These are phyloP conservation scores for Wickerhamomyces alni DNA, from an alignment of 805 yeast genomes.

Conservation along the genomic window DNA sequence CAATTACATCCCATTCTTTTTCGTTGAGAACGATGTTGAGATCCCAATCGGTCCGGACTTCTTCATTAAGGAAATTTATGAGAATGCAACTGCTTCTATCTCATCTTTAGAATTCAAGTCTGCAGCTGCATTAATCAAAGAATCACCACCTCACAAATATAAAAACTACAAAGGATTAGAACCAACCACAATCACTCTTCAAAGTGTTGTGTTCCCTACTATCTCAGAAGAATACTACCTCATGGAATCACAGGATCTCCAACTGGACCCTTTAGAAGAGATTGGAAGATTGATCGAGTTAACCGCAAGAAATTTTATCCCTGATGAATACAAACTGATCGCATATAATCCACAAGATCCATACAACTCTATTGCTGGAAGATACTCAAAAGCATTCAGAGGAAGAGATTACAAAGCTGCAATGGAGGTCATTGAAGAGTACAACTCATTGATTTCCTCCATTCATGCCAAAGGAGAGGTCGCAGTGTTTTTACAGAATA, in stretches of 20 bases:
- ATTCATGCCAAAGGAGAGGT: slow-evolving; percentile 30
- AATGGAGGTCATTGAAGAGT: slow-evolving; percentile 32
- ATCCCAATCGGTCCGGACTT: slow-evolving; percentile 20
- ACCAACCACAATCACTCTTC: slow-evolving; percentile 20
- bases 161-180: slow-evolving; percentile 24
- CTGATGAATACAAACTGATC: slow-evolving; percentile 26
- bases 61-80: slow-evolving; percentile 28
- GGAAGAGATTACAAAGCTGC: slow-evolving; percentile 26
- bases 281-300: slow-evolving; percentile 46
- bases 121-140: slow-evolving; percentile 15
- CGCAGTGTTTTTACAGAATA: slow-evolving; percentile 23
- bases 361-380: slow-evolving; percentile 31
- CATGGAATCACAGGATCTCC: slow-evolving; percentile 47
- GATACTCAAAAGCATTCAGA: slow-evolving; percentile 29
- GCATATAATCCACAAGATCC: slow-evolving; percentile 32
- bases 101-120: slow-evolving; percentile 16
- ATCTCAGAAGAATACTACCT: slow-evolving; percentile 45
- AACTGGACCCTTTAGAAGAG: slow-evolving; percentile 58
- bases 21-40: slow-evolving; percentile 16
- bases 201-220: slow-evolving; percentile 33
- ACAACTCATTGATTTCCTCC: slow-evolving; percentile 33
- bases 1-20: slow-evolving; percentile 20
- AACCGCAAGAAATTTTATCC: slow-evolving; percentile 34
- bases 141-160: slow-evolving; percentile 18
- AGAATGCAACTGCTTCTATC: slow-evolving; percentile 7